Conservation (phyloP, 768 basidiomycete genomes). For the Podaxis sp. region DNA sequence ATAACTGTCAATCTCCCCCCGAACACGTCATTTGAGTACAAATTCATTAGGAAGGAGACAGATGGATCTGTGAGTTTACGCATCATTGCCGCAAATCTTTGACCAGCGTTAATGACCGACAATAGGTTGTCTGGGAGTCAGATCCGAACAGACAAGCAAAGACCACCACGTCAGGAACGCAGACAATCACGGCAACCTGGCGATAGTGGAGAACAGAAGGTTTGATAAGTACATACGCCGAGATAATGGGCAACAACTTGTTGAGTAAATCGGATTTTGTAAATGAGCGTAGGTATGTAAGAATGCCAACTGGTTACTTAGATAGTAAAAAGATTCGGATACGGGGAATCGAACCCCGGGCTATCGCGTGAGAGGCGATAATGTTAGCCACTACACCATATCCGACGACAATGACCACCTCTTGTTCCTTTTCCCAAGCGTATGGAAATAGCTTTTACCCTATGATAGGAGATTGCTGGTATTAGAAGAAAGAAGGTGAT, state of each 20-base stretch:
- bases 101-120: background rate
- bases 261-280: background rate
- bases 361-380: conserved; percentile 21
- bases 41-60: conserved; percentile 58
- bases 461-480: no score
- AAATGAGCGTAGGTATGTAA: no score
- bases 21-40: conserved; percentile 53
- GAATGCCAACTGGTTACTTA: background rate
- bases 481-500: no score
- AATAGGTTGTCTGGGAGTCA: conserved; percentile 59
- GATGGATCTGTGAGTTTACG: conserved; percentile 43
- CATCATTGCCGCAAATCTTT: background rate
- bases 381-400: conserved; percentile 23
- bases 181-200: conserved; percentile 45
- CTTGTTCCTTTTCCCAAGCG: background rate
- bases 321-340: conserved; percentile 14
- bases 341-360: conserved; percentile 23
- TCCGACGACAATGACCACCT: conserved; percentile 2
- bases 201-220: conserved; percentile 17
- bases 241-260: background rate
- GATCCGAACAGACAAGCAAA: conserved; percentile 56
- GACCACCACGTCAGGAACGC: conserved; percentile 37
- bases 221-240: background rate
- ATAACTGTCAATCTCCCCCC: conserved; percentile 50
- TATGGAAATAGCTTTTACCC: no score